Evolutionary conservation across 2,329 filamentous ascomycete genomes (phyloP), one percentile per base, ranked within the genome.

Genomic region (Phyllachora maydis): DNA sequence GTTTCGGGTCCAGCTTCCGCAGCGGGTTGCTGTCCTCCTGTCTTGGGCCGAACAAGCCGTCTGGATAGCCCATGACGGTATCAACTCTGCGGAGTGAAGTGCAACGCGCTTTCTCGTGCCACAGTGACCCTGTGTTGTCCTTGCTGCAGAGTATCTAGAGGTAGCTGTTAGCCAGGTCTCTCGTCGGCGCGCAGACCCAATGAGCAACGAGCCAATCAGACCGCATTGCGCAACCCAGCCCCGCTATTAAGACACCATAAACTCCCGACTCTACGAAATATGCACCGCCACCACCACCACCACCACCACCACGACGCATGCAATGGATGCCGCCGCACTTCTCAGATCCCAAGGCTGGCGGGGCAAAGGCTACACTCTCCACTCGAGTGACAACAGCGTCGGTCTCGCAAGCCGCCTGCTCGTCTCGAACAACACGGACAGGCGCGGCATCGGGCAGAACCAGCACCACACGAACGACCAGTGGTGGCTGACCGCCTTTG

Each of bases 401-500:
- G 85, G 85, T 20, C 70, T 95, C 26, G 68, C 71, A 14, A 77
- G 76, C 36, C 85, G 85, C 4, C 62, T 95, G 14, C 67, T 91
- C 18, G 63, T 92, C 27, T 70, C 75, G 28, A 73, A 77, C 37
- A 91, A 91, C 48, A 62, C 72, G 36, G 76, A 91, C 45, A 74
- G 64, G 14, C 59, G 77, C 25, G 85, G 85, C 13, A 56, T 95
- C 4, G 85, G 85, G 28, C n/a, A n/a, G n/a, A n/a, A n/a, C n/a
- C n/a, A n/a, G n/a, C 62, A 68, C 31, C 59, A 59, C 31, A 65
- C 61, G 12, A 65, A 59, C 35, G 85, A 93, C 42, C 82, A 92
- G 45, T 98, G 88, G 88, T 98, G 88, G 88, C 60, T 92, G 48
- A 74, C 79, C 28, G 88, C 88, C 8, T 93, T 92, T 35, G 85